A percentile compares a stretch with the other conserved stretches of the same genome.
Evolutionary conservation across 176 grass and related monocot species (phyloP).

Genomic region (Cenchrus americanus): DNA sequence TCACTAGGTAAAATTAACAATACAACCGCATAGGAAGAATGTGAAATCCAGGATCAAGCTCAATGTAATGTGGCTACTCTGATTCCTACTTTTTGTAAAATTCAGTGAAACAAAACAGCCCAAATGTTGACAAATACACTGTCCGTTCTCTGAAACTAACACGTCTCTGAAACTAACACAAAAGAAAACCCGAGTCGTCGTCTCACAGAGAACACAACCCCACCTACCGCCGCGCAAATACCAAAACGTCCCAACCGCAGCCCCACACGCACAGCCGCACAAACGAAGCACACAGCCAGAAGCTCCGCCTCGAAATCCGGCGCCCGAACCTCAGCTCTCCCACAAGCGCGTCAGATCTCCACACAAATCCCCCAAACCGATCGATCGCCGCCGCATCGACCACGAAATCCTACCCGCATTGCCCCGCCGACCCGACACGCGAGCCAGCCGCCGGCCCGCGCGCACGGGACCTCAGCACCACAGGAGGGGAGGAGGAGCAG

Average conservation of each 20-base stretch:
- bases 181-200: not conserved
- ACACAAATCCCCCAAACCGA: not conserved
- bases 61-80: not conserved
- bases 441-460: not conserved
- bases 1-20: not conserved
- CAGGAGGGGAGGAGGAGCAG: not conserved
- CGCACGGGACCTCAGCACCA: not conserved
- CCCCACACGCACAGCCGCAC: not conserved
- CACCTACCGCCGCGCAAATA: conserved; percentile 5
- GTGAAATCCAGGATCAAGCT: not conserved
- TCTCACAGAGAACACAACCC: not conserved
- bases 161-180: conserved; percentile 11
- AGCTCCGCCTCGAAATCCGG: not conserved
- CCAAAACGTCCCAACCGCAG: not conserved
- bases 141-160: not conserved
- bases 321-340: not conserved
- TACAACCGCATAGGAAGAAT: not conserved
- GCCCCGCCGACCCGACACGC: conserved; percentile 2
- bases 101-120: not conserved
- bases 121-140: not conserved
- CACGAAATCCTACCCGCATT: conserved; percentile 32
- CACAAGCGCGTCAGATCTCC: conserved; percentile 25
- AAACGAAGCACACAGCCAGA: not conserved
- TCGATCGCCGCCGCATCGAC: conserved; percentile 19
- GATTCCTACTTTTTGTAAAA: not conserved